Evolutionary conservation across 73 alveolate species (phyloP), one percentile per base, ranked within the genome.

Genomic region (Effrenium voratum): DNA sequence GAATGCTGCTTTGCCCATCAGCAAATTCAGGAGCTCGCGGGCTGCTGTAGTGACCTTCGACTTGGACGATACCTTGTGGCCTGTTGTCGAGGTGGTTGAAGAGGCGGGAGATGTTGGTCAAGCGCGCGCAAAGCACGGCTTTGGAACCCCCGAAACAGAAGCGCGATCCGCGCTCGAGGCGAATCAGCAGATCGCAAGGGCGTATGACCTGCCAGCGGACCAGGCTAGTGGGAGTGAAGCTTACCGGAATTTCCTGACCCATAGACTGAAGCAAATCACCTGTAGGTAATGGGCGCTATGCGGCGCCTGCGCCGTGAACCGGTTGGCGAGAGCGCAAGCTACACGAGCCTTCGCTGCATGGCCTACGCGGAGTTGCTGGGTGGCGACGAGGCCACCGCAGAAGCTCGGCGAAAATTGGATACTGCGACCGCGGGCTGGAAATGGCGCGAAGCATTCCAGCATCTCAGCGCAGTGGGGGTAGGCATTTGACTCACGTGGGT

Each of bases 31-130:
- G 88, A 77, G 36, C 38, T 47, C 41, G 3, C 88, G 88, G 36
- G 40, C n/a, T 45, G 49, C 59, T 12, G 85, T 88, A 38, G 70
- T 88, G 36, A 63, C 95, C 47, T 88, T 88, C 46, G 95, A 88
- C 77, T 41, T 88, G 28, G 95, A 88, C 41, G 95, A 88, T 38
- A 88, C 95, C 32, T 72, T 88, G 72, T 88, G 95, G 95, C 95
- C 95, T 36, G 41, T 44, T 8, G 95, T 88, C 49, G 68, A 38
- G 28, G 95, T 88, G 47, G 40, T 88, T 2, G 59, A 88, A 10
- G 91, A 80, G 91, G 91, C 91, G 44, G 60, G 87, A 16, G 1
- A 38, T 15, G 1, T 75, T 32, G 22, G 19, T 24, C 44, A 28
- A 28, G 32, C 16, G 50, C n/a, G 15, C 3, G 52, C 19, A 73